Evolutionary conservation across 2,329 filamentous ascomycete species (phyloP).

Genomic region (Ustilaginoidea virens): DNA sequence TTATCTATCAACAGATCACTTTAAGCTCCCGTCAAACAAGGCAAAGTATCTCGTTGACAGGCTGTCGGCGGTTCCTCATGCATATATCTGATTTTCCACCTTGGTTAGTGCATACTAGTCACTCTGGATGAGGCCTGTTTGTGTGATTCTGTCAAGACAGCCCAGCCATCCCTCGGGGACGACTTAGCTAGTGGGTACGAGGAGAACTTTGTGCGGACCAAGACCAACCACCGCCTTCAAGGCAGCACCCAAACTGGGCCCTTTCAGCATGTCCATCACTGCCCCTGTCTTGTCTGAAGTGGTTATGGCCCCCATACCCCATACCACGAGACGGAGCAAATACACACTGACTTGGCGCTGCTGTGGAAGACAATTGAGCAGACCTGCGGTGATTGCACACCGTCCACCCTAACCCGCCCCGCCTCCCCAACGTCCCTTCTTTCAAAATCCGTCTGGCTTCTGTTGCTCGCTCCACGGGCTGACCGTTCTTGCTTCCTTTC

Average conservation of each 20-base stretch:
- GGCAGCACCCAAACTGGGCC: slow-evolving; percentile 3
- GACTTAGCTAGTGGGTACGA: too few relatives aligned
- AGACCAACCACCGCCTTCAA: slow-evolving; percentile 5
- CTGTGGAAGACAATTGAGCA: not conserved
- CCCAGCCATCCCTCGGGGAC: too few relatives aligned
- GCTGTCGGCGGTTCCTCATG: too few relatives aligned
- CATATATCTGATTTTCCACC: too few relatives aligned
- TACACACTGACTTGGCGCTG: not conserved
- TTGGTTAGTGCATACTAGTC: too few relatives aligned
- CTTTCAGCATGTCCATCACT: not conserved
- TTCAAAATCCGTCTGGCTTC: slow-evolving; percentile 12
- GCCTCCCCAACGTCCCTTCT: slow-evolving; percentile 15
- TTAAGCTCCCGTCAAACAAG: too few relatives aligned
- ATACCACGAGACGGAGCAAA: slow-evolving; percentile 5
- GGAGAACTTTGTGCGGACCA: too few relatives aligned
- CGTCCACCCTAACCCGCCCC: slow-evolving; percentile 10
- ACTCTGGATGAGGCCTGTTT: too few relatives aligned
- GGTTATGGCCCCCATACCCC: slow-evolving; percentile 4
- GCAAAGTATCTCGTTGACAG: too few relatives aligned
- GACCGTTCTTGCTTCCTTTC: slow-evolving; percentile 16
- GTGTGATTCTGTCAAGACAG: too few relatives aligned
- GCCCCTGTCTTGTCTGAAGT: slow-evolving; percentile 3
- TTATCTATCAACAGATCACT: too few relatives aligned
- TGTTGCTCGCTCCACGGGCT: slow-evolving; percentile 11
- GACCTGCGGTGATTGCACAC: slow-evolving; percentile 10